A percentile compares a stretch with the other conserved stretches of the same genome.
Conservation (phyloP, 1,139 yeast genomes). For the Nakaseomyces delphensis region DNA sequence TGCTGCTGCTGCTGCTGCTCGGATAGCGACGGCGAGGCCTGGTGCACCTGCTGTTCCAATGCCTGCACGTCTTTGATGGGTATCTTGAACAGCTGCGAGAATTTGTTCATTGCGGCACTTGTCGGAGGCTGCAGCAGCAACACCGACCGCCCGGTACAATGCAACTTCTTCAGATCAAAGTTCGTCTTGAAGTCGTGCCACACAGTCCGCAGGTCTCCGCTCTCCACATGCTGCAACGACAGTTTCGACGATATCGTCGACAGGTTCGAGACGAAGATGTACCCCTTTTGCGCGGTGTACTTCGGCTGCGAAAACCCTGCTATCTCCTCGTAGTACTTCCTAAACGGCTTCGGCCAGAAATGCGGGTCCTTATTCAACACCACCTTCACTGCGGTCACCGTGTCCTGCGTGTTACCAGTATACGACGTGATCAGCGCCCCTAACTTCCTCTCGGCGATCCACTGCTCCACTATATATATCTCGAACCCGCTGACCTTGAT, state of each 20-base stretch:
- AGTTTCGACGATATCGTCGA: constrained; percentile 71
- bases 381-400: constrained; percentile 52
- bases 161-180: constrained; percentile 63
- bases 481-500: constrained; percentile 63
- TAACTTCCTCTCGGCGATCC: constrained; percentile 68
- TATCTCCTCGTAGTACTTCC: constrained; percentile 57
- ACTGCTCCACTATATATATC: constrained; percentile 84
- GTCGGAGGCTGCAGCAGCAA: constrained; percentile 59
- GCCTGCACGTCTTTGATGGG: constrained; percentile 2
- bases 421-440: constrained; percentile 68
- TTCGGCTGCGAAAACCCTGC: constrained; percentile 48
- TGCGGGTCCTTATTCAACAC: constrained; percentile 47
- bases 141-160: constrained; percentile 81
- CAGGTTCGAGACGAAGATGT: constrained; percentile 70
- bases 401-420: constrained; percentile 69
- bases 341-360: constrained; percentile 51
- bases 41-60: neutral
- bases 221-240: constrained; percentile 59
- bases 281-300: constrained; percentile 43
- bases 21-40: too few species aligned
- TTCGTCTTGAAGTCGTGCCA: constrained; percentile 58
- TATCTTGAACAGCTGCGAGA: constrained; percentile 62
- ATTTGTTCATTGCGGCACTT: constrained; percentile 75
- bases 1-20: neutral
- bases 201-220: constrained; percentile 48